Base-by-base conservation (phyloP, 306 rosid genomes). In the Castanea sativa region DNA sequence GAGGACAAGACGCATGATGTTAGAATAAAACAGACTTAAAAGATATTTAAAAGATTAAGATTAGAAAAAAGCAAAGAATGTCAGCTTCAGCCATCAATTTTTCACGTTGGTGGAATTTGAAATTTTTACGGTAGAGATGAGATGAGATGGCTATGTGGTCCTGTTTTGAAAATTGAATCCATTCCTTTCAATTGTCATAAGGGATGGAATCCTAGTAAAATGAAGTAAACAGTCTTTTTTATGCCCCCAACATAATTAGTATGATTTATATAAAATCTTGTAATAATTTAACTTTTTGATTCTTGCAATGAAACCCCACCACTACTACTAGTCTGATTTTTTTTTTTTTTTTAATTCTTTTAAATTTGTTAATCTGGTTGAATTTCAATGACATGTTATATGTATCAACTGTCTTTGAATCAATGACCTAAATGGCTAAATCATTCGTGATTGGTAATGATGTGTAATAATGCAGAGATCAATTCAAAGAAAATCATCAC, bases 81-180 rank as follows among this genome's bases (percentile, higher is more conserved):
- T 83, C 79, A 57, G 71, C 25, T 73, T 76, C 86, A 71, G 73
- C 75, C 30, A 33, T 71, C 63, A 78, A 79, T 73, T 73, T 41
- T 65, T 65, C 25, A 33, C 55, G 49, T 19, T 45, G 59, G 41
- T n/a, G 25, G 52, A 45, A 84, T 43, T 27, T 52, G 76, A 82
- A 76, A 27, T 16, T 29, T 77, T 60, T 41, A 75, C 72, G 2
- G 53, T 55, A 20, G 67, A 73, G 77, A 59, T 73, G 25, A 74
- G 61, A 69, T 73, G 76, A 41, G 45, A 41, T 38, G 45, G 67
- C 45, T 5, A n/a, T 30, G 73, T 80, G 87, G 89, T 78, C 86
- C 79, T 70, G 15, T 74, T 73, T 41, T 12, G 0, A 27, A 23
- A 11, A 59, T 35, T 29, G 20, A 45, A 69, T 64, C 58, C 67